phyloP scores from a whole-genome alignment of 805 yeast genomes.

The Suhomyces sp. region DNA sequence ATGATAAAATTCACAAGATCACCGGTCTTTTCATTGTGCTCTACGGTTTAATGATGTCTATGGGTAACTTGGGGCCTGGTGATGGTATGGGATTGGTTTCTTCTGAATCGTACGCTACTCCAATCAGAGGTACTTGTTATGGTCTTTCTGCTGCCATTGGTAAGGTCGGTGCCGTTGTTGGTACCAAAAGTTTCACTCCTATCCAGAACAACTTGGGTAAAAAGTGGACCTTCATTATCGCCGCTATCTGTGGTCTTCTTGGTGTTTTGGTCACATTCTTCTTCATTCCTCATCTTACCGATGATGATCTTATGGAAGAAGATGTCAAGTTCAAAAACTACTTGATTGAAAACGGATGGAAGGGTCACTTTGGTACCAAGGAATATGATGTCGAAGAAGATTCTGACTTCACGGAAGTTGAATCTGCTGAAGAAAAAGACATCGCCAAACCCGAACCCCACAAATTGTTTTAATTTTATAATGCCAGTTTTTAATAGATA shows the following conservation, averaged over 20 bases:
- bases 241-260: slow-evolving; percentile 66
- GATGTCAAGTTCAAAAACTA: slow-evolving; percentile 63
- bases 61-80: slow-evolving; percentile 80
- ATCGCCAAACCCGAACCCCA: slow-evolving; percentile 1
- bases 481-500: not conserved
- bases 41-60: slow-evolving; percentile 69
- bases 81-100: slow-evolving; percentile 68
- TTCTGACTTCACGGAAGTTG: slow-evolving; percentile 3
- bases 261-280: slow-evolving; percentile 62
- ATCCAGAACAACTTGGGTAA: slow-evolving; percentile 64
- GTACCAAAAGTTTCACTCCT: slow-evolving; percentile 70
- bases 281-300: slow-evolving; percentile 66
- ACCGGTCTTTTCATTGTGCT: slow-evolving; percentile 65
- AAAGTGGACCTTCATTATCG: slow-evolving; percentile 75
- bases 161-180: slow-evolving; percentile 83
- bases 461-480: not conserved
- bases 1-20: slow-evolving; percentile 53
- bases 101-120: slow-evolving; percentile 72
- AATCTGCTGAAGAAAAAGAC: not conserved
- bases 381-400: slow-evolving; percentile 13
- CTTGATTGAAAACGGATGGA: slow-evolving; percentile 60
- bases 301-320: slow-evolving; percentile 66
- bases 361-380: slow-evolving; percentile 42
- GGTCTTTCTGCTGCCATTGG: slow-evolving; percentile 80
- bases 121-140: slow-evolving; percentile 72